Evolutionary conservation across 495 filamentous ascomycete genomes (phyloP), one percentile per base, ranked within the genome.

Genomic region (Cercophora scortea): DNA sequence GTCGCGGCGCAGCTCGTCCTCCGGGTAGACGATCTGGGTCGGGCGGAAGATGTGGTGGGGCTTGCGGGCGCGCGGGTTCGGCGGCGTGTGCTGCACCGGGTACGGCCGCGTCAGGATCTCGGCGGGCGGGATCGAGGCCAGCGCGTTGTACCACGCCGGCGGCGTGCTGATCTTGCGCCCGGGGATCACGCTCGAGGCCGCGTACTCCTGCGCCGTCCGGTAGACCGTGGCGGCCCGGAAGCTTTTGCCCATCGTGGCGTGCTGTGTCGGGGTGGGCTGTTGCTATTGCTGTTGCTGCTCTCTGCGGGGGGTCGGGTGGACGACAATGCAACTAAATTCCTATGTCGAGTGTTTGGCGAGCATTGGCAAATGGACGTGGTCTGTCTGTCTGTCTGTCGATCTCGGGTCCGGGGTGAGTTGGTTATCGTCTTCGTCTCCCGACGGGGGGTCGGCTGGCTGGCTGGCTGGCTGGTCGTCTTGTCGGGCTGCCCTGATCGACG

Each of bases 41-140:
- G 93, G 93, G 60, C 83, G 78, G 71, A 89, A 97, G 60, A 95
- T 64, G 50, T 83, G 79, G 63, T 84, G 89, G 7, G 87, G 71
- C 64, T 83, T 72, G 51, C 72, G 73, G 18, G 69, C 73, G 56
- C 72, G 80, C 39, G 72, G 56, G 51, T 79, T 76, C 43, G 73
- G 72, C 32, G 61, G 58, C 42, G 73, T 67, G 54, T 85, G 77
- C 56, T 85, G 79, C 51, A 85, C 80, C 41, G 86, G 82, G 32
- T 83, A 72, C 15, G 87, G 77, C 53, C 82, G 80, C 47, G 80
- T 79, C 46, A 94, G 75, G 32, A 81, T 78, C 70, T 94, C 86
- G 39, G 89, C 70, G 1, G 93, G 92, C 13, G 92, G 91, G 50
- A 93, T 84, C 45, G 80, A 71, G 49, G 77, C 73, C 42, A 97